Evolutionary conservation across 2,329 filamentous ascomycete genomes (phyloP), one percentile per base, ranked within the genome.

Genomic region (Dothistroma septosporum): DNA sequence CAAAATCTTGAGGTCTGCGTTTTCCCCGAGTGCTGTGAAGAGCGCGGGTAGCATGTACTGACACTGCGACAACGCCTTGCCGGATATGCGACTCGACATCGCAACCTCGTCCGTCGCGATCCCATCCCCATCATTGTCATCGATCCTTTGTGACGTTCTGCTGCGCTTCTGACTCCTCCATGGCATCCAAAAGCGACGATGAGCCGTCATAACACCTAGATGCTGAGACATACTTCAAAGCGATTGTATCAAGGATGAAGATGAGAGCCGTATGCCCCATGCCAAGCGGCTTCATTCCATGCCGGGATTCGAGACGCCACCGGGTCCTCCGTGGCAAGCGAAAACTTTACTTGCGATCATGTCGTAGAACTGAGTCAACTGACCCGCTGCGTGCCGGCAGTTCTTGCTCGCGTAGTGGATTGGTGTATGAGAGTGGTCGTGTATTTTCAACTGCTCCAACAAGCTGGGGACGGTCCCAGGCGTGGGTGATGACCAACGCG

Each of bases 1-100:
- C 50, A 78, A 68, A 60, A 78, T 72, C 28, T 53, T 64, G 44
- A 77, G 70, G 8, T 59, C 63, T 0, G 70, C 66, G 14, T 62
- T 64, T 16, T 53, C 14, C 21, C 44, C 8, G 0, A 49, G 7
- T 37, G 58, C 12, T 2, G 37, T 12, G 12, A 32, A 31, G 2
- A 67, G 32, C 4, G 57, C 56, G 1, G 64, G 53, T 7, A 67
- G 55, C 58, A 66, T 59, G 44, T 67, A 67, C 19, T 11, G 24
- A 35, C 50, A 53, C 19, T 53, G 50, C 10, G 31, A 44, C 1
- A 44, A 44, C 16, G 41, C 12, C 8, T 44, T 44, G 1, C 41
- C 41, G 5, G 14, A 9, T 16, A 44, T 9, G 8, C 2, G 10
- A 7, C 8, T n/a, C 4, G 24, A 28, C 6, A 4, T n/a, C 3